Conservation (phyloP, 768 basidiomycete genomes). For the Coprinopsis cinerea region DNA sequence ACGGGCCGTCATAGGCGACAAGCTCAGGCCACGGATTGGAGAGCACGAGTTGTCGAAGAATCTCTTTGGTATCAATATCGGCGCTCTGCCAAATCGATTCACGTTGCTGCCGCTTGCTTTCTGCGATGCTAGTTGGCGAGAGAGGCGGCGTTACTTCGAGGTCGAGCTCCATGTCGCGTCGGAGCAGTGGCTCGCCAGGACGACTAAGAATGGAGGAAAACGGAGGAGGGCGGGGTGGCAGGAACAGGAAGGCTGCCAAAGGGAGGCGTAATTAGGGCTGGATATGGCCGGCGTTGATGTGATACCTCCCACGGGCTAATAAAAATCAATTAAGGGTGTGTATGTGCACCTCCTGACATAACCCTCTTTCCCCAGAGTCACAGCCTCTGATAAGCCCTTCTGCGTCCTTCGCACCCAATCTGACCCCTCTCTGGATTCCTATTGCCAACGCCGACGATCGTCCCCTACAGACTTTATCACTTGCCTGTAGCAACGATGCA, state of each 20-base stretch:
- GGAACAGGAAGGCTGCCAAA: slow-evolving; percentile 4
- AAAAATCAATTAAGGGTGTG: slow-evolving; percentile 2
- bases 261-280: slow-evolving; percentile 5
- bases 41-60: slow-evolving; percentile 9
- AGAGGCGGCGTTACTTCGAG: too few species aligned
- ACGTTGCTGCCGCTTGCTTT: slow-evolving; percentile 10
- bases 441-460: too few species aligned
- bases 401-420: background rate
- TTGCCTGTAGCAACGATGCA: too few species aligned
- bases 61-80: slow-evolving; percentile 11
- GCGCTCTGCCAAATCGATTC: slow-evolving; percentile 13
- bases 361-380: background rate
- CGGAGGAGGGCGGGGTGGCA: background rate
- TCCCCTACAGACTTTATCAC: too few species aligned
- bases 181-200: background rate
- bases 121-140: background rate
- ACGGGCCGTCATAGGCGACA: slow-evolving; percentile 9
- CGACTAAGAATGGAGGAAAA: background rate
- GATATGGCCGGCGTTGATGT: slow-evolving; percentile 9
- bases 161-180: background rate
- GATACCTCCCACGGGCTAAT: slow-evolving; percentile 7
- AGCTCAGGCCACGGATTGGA: slow-evolving; percentile 12
- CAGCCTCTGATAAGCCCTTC: background rate
- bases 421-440: too few species aligned
- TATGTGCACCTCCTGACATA: background rate